Evolutionary conservation across 1,139 yeast species (phyloP), one percentile per base, ranked within the genome.

Genomic region (Casaregolazyma suthepensis): DNA sequence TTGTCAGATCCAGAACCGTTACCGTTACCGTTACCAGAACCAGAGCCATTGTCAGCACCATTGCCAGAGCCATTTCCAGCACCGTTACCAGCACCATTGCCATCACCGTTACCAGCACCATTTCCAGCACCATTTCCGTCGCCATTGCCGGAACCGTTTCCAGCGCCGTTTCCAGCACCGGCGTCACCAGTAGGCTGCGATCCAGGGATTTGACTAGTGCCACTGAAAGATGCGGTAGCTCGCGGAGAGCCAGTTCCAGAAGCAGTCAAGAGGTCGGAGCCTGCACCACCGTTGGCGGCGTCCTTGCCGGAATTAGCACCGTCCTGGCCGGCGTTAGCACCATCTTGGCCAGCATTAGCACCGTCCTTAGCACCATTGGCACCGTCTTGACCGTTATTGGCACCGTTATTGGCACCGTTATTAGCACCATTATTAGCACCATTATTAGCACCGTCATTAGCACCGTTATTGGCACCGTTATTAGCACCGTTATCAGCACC

Each of bases 31-130:
- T 23, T 49, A 43, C 50, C 51, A 45, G 57, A 46, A 18, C 56
- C 52, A 38, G 59, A 51, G 17, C 52, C 54, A 15, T 58, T 43
- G n/a, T 52, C 52, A 44, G 54, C 68, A 10, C 70, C 67, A 1
- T 75, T n/a, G n/a, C n/a, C 68, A 12, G 75, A 67, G 10, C 43
- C 38, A 43, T 19, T 38, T 43, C 38, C 40, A 10, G 20, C 42
- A 31, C 53, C 37, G 4, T 29, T 26, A 26, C 12, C 31, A 9
- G 31, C 2, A 9, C 31, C 31, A 9, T 26, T 26, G 10, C 31
- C 31, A 9, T 3, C 10, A 26, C 31, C 31, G 10, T 26, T 26
- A 9, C 31, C 31, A 26, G 6, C 10, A 5, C 31, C 31, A 26
- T 5, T 9, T 7, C 31, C 31, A 9, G 31, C 6, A 9, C 31